These are phyloP conservation scores for Cryptosporidium andersoni DNA, from an alignment of 169 alveolate species.

Conservation along the genomic window DNA sequence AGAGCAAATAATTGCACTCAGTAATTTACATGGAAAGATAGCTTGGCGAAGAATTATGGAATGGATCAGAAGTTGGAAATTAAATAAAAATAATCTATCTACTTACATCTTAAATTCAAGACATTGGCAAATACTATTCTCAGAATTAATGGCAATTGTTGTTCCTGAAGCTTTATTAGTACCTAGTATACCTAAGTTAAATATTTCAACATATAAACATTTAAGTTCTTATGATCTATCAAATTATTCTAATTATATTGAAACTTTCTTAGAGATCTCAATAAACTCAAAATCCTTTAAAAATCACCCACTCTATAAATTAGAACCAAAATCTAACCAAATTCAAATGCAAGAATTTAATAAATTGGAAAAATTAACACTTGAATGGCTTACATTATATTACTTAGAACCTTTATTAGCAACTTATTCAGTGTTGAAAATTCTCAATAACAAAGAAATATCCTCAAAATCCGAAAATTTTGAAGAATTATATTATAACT, in stretches of 20 bases:
- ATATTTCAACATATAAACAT: too few relatives aligned
- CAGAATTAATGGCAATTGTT: constrained; percentile 45
- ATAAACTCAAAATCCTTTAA: too few relatives aligned
- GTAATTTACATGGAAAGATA: neutral
- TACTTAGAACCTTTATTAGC: constrained; percentile 57
- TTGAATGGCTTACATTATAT: constrained; percentile 36
- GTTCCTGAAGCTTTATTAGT: constrained; percentile 32
- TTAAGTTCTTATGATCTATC: too few relatives aligned
- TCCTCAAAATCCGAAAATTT: neutral
- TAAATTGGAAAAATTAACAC: constrained; percentile 7
- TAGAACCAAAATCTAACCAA: too few relatives aligned
- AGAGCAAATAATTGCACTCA: neutral
- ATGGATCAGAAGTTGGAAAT: constrained; percentile 41
- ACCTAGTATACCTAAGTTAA: constrained; percentile 19
- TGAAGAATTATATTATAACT: constrained; percentile 22
- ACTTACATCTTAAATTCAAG: constrained; percentile 24
- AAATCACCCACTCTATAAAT: neutral
- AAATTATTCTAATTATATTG: neutral
- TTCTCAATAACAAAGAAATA: neutral
- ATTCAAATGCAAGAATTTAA: too few relatives aligned
- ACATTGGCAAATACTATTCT: constrained; percentile 38
- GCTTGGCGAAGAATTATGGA: constrained; percentile 37
- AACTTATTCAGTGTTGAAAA: constrained; percentile 16
- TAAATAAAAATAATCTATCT: neutral
- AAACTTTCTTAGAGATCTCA: neutral